Conservation (phyloP, 495 filamentous ascomycete species). For the Annulohypoxylon maeteangense region DNA sequence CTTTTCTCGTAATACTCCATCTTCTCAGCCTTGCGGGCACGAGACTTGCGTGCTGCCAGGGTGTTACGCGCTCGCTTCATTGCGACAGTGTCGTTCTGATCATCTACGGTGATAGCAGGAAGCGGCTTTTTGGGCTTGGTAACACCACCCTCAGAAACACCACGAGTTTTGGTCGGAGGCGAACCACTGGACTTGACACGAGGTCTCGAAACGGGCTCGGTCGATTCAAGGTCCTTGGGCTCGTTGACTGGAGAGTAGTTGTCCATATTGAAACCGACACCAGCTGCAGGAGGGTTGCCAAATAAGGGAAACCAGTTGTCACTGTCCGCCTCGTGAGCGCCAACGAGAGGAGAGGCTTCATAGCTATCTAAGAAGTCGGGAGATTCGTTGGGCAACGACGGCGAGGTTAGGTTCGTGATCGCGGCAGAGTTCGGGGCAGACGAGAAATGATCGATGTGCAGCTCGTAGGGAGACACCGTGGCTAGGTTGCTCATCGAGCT, state of each 20-base stretch:
- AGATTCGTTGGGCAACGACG: conserved; percentile 77
- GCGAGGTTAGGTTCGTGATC: conserved; percentile 87
- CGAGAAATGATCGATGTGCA: conserved; percentile 73
- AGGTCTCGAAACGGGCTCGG: conserved; percentile 46
- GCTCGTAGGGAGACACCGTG: conserved; percentile 88
- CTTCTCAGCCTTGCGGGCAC: conserved; percentile 79
- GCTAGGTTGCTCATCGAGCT: conserved; percentile 61
- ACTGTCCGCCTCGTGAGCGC: conserved; percentile 59
- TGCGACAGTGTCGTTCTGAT: conserved; percentile 75
- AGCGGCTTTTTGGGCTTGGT: conserved; percentile 82
- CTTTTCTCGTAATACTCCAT: conserved; percentile 69
- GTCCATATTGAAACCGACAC: conserved; percentile 45
- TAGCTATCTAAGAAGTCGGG: conserved; percentile 73
- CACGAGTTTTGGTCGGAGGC: conserved; percentile 51
- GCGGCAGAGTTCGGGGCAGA: conserved; percentile 86
- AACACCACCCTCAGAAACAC: conserved; percentile 75
- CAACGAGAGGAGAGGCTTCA: conserved; percentile 79
- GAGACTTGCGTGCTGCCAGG: conserved; percentile 92
- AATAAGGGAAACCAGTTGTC: conserved; percentile 75
- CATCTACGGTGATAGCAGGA: conserved; percentile 78
- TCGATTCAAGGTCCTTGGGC: conserved; percentile 54
- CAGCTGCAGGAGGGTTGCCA: conserved; percentile 48
- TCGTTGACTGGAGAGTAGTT: conserved; percentile 55
- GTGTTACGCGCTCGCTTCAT: conserved; percentile 97
- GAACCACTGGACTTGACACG: conserved; percentile 59